Conservation (phyloP, 192 early-diverging fungal genomes). For the Backusella tarrabulga region DNA sequence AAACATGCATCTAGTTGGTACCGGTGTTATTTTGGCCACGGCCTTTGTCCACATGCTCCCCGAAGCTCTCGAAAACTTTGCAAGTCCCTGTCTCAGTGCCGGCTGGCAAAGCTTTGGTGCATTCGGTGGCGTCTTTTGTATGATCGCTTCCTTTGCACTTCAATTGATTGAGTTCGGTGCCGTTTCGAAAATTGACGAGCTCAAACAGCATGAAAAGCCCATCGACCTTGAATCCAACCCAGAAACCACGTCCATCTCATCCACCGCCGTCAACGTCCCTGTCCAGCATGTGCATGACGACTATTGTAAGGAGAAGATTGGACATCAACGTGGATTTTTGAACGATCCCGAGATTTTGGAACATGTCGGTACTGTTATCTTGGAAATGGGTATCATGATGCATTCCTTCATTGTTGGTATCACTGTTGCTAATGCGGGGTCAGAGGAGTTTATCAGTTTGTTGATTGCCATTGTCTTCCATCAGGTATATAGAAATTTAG, state of each 20-base stretch:
- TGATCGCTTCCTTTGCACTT: slow-evolving; percentile 63
- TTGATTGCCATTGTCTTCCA: slow-evolving; percentile 70
- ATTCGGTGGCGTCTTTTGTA: slow-evolving; percentile 57
- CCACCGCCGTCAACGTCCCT: not conserved
- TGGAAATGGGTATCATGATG: slow-evolving; percentile 74
- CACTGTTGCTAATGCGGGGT: slow-evolving; percentile 60
- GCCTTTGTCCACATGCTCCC: slow-evolving; percentile 79
- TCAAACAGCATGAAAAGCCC: not conserved
- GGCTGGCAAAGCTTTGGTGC: slow-evolving; percentile 42
- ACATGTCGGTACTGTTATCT: slow-evolving; percentile 56
- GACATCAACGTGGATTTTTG: slow-evolving; percentile 12
- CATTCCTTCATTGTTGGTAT: slow-evolving; percentile 81
- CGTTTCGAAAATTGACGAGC: slow-evolving; percentile 17
- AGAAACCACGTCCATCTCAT: not conserved
- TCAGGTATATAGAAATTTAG: slow-evolving; percentile 46
- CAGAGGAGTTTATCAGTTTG: slow-evolving; percentile 56
- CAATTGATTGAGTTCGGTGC: slow-evolving; percentile 64
- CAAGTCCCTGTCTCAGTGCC: slow-evolving; percentile 51
- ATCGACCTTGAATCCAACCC: not conserved
- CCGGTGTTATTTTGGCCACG: slow-evolving; percentile 74
- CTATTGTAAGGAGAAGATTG: not conserved
- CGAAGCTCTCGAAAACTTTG: slow-evolving; percentile 52
- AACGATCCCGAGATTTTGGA: slow-evolving; percentile 26
- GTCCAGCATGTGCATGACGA: not conserved
- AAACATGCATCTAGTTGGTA: slow-evolving; percentile 14